A percentile compares a stretch with the other conserved stretches of the same genome.
Conservation (phyloP, 1,284 basidiomycete genomes). For the Tausonia pullulans region DNA sequence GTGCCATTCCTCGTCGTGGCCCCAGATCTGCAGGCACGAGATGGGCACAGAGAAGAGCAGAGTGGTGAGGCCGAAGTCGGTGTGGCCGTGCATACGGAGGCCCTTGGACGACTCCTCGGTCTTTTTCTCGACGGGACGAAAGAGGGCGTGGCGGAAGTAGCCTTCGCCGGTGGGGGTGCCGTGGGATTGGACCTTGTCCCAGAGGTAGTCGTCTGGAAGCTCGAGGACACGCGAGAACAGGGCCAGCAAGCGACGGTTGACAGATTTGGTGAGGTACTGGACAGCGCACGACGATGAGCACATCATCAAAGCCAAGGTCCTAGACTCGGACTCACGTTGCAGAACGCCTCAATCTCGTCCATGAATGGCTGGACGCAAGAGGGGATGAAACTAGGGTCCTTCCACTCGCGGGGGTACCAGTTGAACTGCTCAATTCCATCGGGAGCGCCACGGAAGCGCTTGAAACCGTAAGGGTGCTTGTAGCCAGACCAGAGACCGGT, state of each 20-base stretch:
- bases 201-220: constrained; percentile 36
- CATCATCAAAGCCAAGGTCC: constrained; percentile 18
- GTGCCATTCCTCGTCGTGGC: constrained; percentile 34
- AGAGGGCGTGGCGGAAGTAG: constrained; percentile 36
- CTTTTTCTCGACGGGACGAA: constrained; percentile 31
- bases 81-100: constrained; percentile 37
- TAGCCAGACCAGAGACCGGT: constrained; percentile 31
- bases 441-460: constrained; percentile 30
- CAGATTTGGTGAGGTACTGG: constrained; percentile 25
- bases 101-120: constrained; percentile 32
- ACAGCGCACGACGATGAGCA: neutral
- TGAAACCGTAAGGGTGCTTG: constrained; percentile 38
- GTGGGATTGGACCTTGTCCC: constrained; percentile 34
- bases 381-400: constrained; percentile 22
- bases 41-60: constrained; percentile 36
- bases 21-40: constrained; percentile 36
- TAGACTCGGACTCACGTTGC: constrained; percentile 28
- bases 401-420: constrained; percentile 31
- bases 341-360: constrained; percentile 35
- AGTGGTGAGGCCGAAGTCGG: constrained; percentile 34
- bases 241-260: constrained; percentile 34
- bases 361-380: constrained; percentile 26
- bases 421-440: constrained; percentile 39
- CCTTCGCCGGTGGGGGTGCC: constrained; percentile 33
- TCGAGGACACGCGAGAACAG: constrained; percentile 36